These are phyloP conservation scores for Stemphylium beticola DNA, from an alignment of 2,329 filamentous ascomycete species.

Conservation along the genomic window DNA sequence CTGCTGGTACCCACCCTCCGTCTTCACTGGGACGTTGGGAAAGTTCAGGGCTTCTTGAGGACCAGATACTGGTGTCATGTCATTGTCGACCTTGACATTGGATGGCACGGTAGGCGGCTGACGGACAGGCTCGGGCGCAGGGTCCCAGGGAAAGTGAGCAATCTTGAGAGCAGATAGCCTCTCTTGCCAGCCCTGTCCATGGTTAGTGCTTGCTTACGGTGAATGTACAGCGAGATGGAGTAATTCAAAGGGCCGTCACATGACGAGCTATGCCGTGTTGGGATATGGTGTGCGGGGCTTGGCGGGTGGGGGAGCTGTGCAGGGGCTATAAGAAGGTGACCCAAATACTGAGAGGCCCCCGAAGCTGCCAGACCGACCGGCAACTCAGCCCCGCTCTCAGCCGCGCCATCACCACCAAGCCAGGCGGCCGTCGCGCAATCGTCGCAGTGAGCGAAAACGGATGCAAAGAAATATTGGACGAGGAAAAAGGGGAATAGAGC, in stretches of 20 bases:
- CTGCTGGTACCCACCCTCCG: conserved; percentile 51
- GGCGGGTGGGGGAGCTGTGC: conserved; percentile 45
- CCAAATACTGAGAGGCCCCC: conserved; percentile 54
- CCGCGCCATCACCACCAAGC: conserved; percentile 43
- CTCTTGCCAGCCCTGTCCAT: conserved; percentile 82
- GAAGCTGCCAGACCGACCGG: conserved; percentile 44
- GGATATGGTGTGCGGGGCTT: conserved; percentile 43
- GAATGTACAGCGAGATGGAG: conserved; percentile 4
- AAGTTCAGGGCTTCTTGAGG: conserved; percentile 40
- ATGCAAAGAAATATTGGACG: conserved; percentile 19
- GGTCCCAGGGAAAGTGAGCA: conserved; percentile 94
- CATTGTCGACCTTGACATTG: conserved; percentile 47
- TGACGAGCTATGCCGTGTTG: conserved; percentile 44
- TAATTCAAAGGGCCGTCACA: conserved; percentile 33
- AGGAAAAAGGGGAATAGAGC: conserved; percentile 7
- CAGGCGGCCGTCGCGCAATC: conserved; percentile 29
- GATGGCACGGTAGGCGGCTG: conserved; percentile 52
- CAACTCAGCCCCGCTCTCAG: conserved; percentile 54
- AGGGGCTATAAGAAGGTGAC: conserved; percentile 56
- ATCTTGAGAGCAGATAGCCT: conserved; percentile 86
- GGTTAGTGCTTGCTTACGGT: conserved; percentile 22
- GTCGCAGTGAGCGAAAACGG: conserved; percentile 23
- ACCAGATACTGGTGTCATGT: conserved; percentile 38
- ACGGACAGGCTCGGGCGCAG: conserved; percentile 63
- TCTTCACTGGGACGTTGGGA: conserved; percentile 57